Percentiles rank a stretch among this genome's conserved stretches.
Evolutionary conservation across 495 filamentous ascomycete genomes (phyloP).

Genomic region (Clohesyomyces aquaticus): DNA sequence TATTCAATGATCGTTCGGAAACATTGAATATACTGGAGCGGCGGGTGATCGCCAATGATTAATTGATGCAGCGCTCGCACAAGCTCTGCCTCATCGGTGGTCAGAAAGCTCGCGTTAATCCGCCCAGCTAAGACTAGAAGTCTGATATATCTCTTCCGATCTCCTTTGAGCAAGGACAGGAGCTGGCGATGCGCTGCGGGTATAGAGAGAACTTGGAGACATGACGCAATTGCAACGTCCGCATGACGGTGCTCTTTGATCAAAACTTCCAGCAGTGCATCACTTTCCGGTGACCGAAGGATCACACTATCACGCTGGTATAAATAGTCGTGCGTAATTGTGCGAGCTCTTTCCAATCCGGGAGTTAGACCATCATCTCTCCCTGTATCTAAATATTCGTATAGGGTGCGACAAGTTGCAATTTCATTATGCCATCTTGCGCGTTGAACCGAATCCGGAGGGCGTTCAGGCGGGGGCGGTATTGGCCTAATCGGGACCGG

Average conservation of each 20-base stretch:
- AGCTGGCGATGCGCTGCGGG: conserved; percentile 7
- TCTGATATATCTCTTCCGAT: neutral
- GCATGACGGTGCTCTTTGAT: neutral
- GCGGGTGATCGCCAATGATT: neutral
- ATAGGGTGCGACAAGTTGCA: neutral
- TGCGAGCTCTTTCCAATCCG: neutral
- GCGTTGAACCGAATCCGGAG: neutral
- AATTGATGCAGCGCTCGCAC: neutral
- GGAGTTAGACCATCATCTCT: neutral
- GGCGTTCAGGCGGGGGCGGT: neutral
- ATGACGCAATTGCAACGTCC: neutral
- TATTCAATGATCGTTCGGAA: too few species aligned
- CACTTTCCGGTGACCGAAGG: neutral
- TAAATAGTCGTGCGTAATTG: neutral
- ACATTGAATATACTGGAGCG: neutral
- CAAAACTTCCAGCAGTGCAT: neutral
- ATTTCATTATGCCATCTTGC: neutral
- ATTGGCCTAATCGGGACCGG: neutral
- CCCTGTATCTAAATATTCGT: conserved; percentile 7
- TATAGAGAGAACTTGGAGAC: conserved; percentile 3
- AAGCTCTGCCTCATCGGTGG: neutral
- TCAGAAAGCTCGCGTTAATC: neutral
- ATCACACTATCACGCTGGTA: neutral
- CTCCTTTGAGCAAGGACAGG: neutral
- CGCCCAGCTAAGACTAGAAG: neutral